Evolutionary conservation across 257 asterid species (phyloP), one percentile per base, ranked within the genome.

Genomic region (Nicotiana obtusifolia): DNA sequence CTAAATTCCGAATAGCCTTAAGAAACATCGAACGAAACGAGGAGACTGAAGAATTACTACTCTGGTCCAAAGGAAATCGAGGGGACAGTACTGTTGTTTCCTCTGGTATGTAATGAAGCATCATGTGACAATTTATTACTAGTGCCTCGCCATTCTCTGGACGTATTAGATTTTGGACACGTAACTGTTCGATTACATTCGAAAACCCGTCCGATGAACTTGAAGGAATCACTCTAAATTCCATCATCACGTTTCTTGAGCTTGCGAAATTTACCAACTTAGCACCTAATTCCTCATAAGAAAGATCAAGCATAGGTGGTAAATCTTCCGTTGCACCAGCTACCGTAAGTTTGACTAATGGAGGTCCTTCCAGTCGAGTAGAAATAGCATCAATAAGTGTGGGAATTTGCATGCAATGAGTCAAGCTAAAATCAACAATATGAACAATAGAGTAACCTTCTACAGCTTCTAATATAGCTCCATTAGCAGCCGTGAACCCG

Each of bases 401-500:
- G 0, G 99, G 99, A 22, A 95, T 95, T 84, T 95, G 99, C 97
- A 94, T 90, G 98, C 99, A 92, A 82, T 88, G 97, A 8, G 99
- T 95, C 79, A 89, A 73, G 83, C 99, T 94, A 24, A 95, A 81
- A 66, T 95, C 98, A 52, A 95, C 96, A 7, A 95, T 88, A 54
- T 95, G 99, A 30, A 95, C 86, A 4, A 88, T 89, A 1, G 91
- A 64, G 62, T 81, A 89, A 4, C 97, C 95, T 8, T 91, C 97
- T 6, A 89, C 84, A n/a, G 97, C 97, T 57, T 91, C 97, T 17
- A 95, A 37, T 33, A 95, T 89, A 65, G 97, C 96, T 5, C 92
- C 91, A 33, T 95, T 95, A 2, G 99, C 97, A 0, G 97, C 97
- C 7, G 97, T 92, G 90, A 91, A 95, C 16, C 99, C 99, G 81